Conservation (phyloP, 768 basidiomycete genomes). For the Agaricus blazei region DNA sequence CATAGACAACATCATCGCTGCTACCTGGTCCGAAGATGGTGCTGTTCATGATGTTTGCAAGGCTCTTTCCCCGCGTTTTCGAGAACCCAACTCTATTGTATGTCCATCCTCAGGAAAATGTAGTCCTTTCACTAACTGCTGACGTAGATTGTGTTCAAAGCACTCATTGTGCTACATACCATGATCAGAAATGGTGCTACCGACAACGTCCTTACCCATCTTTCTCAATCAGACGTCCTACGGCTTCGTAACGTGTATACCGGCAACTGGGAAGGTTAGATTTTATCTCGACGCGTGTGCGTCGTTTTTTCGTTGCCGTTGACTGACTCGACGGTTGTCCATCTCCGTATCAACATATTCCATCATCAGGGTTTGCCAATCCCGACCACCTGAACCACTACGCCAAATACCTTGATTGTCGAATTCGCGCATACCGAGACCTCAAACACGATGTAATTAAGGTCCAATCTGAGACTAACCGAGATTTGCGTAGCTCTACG, state of each 20-base stretch:
- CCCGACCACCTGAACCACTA: constrained; percentile 87
- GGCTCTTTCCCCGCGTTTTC: constrained; percentile 75
- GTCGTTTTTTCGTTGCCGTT: neutral
- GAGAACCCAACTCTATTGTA: constrained; percentile 90
- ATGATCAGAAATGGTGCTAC: constrained; percentile 98
- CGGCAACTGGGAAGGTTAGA: constrained; percentile 82
- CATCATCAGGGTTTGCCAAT: constrained; percentile 65
- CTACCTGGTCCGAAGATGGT: constrained; percentile 96
- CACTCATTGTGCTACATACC: constrained; percentile 88
- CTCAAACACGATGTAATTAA: constrained; percentile 92
- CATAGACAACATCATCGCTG: constrained; percentile 92
- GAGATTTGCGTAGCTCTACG: constrained; percentile 68
- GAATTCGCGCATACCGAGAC: constrained; percentile 84
- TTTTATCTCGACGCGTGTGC: neutral
- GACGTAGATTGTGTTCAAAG: constrained; percentile 94
- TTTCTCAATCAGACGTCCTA: constrained; percentile 79
- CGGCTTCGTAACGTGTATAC: constrained; percentile 75
- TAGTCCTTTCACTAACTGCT: constrained; percentile 1
- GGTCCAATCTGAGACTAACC: constrained; percentile 90
- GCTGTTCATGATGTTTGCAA: constrained; percentile 91
- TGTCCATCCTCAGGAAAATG: constrained; percentile 21
- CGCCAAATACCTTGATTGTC: constrained; percentile 80
- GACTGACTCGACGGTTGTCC: neutral
- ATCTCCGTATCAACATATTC: constrained; percentile 2
- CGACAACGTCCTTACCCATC: constrained; percentile 83